phyloP scores from a whole-genome alignment of 768 basidiomycete genomes.

The Tylopilus sp. region DNA sequence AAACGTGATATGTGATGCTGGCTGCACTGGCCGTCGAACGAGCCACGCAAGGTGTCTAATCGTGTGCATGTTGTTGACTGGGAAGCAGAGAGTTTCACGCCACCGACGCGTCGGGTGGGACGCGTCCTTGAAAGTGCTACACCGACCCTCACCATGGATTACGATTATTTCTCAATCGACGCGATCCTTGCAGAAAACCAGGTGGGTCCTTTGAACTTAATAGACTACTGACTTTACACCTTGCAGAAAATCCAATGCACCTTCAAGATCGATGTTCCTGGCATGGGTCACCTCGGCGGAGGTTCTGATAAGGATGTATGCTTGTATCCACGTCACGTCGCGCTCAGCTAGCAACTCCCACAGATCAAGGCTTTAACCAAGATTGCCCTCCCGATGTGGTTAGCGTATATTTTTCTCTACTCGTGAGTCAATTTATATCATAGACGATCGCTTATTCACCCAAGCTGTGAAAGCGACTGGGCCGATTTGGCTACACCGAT shows the following conservation, averaged over 20 bases:
- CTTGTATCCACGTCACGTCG: constrained; percentile 7
- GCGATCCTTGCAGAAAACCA: constrained; percentile 91
- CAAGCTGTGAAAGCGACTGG: constrained; percentile 58
- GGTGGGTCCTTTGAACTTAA: constrained; percentile 35
- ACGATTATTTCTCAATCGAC: constrained; percentile 90
- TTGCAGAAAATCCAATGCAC: constrained; percentile 88
- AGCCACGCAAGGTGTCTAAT: constrained; percentile 14
- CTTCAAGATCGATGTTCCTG: constrained; percentile 80
- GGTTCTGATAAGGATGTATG: constrained; percentile 80
- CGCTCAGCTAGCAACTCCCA: constrained; percentile 6
- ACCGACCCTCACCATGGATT: constrained; percentile 56
- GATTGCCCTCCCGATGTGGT: constrained; percentile 85
- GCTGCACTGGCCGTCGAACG: constrained; percentile 15
- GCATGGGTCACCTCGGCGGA: constrained; percentile 87
- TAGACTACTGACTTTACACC: neutral
- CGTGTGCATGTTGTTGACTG: constrained; percentile 20
- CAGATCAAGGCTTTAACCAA: constrained; percentile 80
- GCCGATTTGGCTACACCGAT: constrained; percentile 83
- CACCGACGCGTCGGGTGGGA: constrained; percentile 18
- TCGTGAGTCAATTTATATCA: constrained; percentile 45
- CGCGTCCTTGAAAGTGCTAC: neutral
- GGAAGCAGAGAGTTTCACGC: constrained; percentile 9
- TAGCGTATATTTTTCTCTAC: constrained; percentile 81
- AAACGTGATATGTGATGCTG: constrained; percentile 5
- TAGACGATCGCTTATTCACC: neutral